Conservation (phyloP, 441 rosid genomes). For the Adansonia grandidieri region DNA sequence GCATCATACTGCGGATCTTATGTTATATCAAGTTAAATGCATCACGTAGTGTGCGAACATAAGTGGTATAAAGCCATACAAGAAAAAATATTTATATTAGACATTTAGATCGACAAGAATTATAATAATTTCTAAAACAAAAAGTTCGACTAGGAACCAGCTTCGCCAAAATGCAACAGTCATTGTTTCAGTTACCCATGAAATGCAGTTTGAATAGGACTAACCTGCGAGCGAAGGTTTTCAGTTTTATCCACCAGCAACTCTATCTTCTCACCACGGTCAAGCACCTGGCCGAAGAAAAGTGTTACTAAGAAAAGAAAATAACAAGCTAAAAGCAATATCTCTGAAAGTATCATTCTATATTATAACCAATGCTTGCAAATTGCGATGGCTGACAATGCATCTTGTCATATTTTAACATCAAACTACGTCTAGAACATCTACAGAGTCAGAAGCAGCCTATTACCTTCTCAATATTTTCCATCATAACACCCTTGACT, state of each 20-base stretch:
- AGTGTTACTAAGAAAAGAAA: conserved; percentile 1
- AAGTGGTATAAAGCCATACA: not conserved
- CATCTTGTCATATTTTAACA: conserved; percentile 3
- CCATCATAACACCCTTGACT: conserved; percentile 78
- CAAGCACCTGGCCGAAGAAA: conserved; percentile 54
- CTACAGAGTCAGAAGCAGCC: not conserved
- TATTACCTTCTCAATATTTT: conserved; percentile 67
- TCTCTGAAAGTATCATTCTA: not conserved
- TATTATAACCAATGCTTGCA: not conserved
- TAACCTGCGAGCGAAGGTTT: conserved; percentile 69
- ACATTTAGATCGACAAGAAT: not conserved
- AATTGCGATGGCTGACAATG: not conserved
- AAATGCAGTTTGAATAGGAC: conserved; percentile 19
- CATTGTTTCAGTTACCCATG: not conserved
- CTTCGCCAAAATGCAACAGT: not conserved
- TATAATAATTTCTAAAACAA: not conserved
- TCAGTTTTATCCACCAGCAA: conserved; percentile 71
- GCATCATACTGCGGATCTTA: not conserved
- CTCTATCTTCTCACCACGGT: conserved; percentile 73
- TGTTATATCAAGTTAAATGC: not conserved
- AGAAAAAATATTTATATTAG: not conserved
- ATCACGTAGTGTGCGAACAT: not conserved
- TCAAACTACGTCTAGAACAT: conserved; percentile 7
- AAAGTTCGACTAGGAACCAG: not conserved
- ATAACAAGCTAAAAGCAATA: not conserved